phyloP scores from a whole-genome alignment of 805 yeast genomes.

The Cyberlindnera mississippiensis region DNA sequence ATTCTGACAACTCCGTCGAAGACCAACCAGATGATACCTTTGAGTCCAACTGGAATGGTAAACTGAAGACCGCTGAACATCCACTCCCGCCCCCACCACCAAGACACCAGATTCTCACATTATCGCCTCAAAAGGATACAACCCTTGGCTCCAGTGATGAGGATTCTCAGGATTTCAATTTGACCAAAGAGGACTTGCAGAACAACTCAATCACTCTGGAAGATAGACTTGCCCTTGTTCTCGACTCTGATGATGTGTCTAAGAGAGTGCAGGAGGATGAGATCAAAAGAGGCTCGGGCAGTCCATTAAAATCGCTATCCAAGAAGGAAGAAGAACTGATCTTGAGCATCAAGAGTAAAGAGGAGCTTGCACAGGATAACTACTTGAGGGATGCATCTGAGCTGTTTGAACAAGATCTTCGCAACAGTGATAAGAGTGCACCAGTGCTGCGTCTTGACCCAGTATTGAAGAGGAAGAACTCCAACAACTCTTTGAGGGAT shows the following conservation, averaged over 20 bases:
- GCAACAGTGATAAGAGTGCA: constrained; percentile 28
- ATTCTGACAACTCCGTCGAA: constrained; percentile 24
- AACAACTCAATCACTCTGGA: constrained; percentile 33
- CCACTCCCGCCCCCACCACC: constrained; percentile 39
- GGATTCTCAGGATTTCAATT: constrained; percentile 24
- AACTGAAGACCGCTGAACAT: constrained; percentile 19
- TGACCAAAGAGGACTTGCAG: constrained; percentile 28
- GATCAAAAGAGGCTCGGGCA: constrained; percentile 23
- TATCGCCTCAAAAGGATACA: constrained; percentile 26
- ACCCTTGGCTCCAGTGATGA: constrained; percentile 26
- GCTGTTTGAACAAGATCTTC: constrained; percentile 31
- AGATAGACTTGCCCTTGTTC: constrained; percentile 42
- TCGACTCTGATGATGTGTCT: constrained; percentile 27
- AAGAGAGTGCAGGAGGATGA: constrained; percentile 25
- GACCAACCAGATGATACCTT: constrained; percentile 12
- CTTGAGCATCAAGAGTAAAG: constrained; percentile 20
- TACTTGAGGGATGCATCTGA: constrained; percentile 29
- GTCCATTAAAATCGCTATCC: constrained; percentile 18
- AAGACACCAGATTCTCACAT: constrained; percentile 22
- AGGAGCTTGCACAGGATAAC: constrained; percentile 26
- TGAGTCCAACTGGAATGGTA: constrained; percentile 28
- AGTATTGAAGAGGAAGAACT: constrained; percentile 25
- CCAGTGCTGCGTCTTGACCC: constrained; percentile 26
- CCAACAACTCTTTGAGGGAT: constrained; percentile 24
- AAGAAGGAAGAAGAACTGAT: constrained; percentile 25